Conservation (phyloP, 73 alveolate species). For the Paramecium sexaurelia region DNA sequence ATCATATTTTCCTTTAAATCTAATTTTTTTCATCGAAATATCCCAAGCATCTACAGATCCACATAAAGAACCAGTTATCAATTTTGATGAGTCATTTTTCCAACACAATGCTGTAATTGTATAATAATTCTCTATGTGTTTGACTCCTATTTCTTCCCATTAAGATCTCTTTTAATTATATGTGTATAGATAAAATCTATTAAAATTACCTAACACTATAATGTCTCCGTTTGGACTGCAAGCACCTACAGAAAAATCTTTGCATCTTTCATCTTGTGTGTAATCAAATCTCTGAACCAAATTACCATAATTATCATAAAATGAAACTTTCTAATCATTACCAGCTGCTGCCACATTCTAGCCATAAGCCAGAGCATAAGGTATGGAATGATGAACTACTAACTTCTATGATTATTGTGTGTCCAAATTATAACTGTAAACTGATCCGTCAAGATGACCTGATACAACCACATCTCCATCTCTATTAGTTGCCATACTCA, state of each 20-base stretch:
- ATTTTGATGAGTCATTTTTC: conserved; percentile 98
- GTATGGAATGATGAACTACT: conserved; percentile 92
- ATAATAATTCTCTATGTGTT: conserved; percentile 96
- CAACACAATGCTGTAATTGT: conserved; percentile 98
- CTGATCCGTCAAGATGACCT: conserved; percentile 99
- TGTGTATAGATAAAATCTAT: conserved; percentile 91
- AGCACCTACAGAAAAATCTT: conserved; percentile 97
- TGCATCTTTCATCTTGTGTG: conserved; percentile 94
- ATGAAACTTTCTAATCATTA: conserved; percentile 93
- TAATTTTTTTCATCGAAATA: conserved; percentile 93
- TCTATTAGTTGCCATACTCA: conserved; percentile 89
- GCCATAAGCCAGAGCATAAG: conserved; percentile 98
- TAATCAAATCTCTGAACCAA: conserved; percentile 96
- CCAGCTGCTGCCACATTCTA: conserved; percentile 98
- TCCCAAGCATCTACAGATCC: conserved; percentile 98
- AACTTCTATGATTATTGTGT: conserved; percentile 78
- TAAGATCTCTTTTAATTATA: conserved; percentile 95
- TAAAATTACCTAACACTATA: conserved; percentile 98
- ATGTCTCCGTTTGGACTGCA: conserved; percentile 99
- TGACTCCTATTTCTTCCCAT: conserved; percentile 97
- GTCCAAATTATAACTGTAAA: conserved; percentile 94
- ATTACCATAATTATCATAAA: conserved; percentile 95
- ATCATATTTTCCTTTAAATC: conserved; percentile 98
- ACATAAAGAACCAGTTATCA: conserved; percentile 97
- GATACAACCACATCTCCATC: conserved; percentile 97